Conservation (phyloP, 225 moss, liverwort and hornwort species). For the Sphagnum contortum region DNA sequence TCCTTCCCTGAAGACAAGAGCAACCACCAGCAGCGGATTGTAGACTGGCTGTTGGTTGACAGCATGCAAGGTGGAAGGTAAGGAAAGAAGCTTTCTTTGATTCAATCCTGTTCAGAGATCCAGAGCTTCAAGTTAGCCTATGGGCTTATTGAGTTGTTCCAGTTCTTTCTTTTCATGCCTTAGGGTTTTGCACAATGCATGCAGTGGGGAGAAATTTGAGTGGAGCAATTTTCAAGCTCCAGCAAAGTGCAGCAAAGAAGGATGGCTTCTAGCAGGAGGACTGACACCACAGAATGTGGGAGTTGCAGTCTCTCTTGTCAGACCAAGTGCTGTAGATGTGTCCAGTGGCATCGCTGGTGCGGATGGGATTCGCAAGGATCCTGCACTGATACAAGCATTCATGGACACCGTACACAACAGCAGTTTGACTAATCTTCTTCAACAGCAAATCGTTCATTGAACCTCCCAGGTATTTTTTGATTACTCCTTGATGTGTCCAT, state of each 20-base stretch:
- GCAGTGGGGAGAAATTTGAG: slow-evolving; percentile 75
- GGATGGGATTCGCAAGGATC: slow-evolving; percentile 68
- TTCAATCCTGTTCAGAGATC: no score
- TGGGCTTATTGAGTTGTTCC: no score
- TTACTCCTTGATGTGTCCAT: no score
- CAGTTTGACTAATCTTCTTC: neutral
- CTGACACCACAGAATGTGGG: slow-evolving; percentile 69
- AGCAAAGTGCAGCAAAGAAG: slow-evolving; percentile 36
- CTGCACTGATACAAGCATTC: slow-evolving; percentile 53
- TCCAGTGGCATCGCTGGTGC: slow-evolving; percentile 79
- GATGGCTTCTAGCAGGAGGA: slow-evolving; percentile 87
- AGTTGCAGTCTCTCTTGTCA: slow-evolving; percentile 51
- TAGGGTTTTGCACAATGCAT: no score
- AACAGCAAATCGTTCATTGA: no score
- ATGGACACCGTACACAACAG: slow-evolving; percentile 48
- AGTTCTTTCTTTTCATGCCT: no score
- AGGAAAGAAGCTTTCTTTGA: neutral
- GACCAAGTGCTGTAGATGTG: slow-evolving; percentile 77
- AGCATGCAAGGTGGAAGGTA: slow-evolving; percentile 74
- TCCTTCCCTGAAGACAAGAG: slow-evolving; percentile 30
- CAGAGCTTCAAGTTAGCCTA: no score
- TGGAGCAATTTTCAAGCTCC: slow-evolving; percentile 69
- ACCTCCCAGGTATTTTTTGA: no score
- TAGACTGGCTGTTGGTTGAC: slow-evolving; percentile 78
- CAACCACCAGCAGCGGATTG: slow-evolving; percentile 6